Base-by-base conservation (phyloP, 352 stramenopile species). In the Globisporangium megalacanthum region DNA sequence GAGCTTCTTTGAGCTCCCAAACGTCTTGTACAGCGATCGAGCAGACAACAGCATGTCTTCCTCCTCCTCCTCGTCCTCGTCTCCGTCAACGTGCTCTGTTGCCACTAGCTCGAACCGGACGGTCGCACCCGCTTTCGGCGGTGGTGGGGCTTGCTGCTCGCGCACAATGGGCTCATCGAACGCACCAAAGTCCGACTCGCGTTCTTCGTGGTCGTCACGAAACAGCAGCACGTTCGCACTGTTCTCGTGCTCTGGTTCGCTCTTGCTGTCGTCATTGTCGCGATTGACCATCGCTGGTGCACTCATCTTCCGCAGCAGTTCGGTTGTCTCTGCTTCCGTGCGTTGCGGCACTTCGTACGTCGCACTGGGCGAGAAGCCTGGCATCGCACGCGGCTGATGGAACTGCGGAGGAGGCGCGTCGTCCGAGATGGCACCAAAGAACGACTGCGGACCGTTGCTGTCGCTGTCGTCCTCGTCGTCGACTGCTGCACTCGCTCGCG, bases 1-100 rank as follows among this genome's bases (percentile, higher is more conserved):
- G 44, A 88, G 65, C 54, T 80, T 67, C 33, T 73, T 72, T 14
- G 75, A 72, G 69, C 72, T 79, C 20, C 79, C 72, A 13, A 77
- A 79, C 31, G 58, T 57, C 25, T 74, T 68, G 56, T 76, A 83
- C 37, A 81, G 53, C 37, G 63, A 58, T 0, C 72, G 72, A 9
- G 72, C 72, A 0, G 69, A 81, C n/a, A 77, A 42, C 31, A 79
- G 54, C 53, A 61, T 56, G 19, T 71, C 62, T 0, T 73, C 64
- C 0, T 67, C 58, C 5, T 67, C 65, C 14, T 57, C 22, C 9
- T 36, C 25, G 8, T 48, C 52, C 5, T 41, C 39, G 10, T 61
- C 66, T 4, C 52, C 50, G 25, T 50, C 35, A 0, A 62, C 55
- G 17, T 63, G 14, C 7, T 45, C 20, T 13, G 10, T 5, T 39